These are phyloP conservation scores for Corchorus capsularis DNA, from an alignment of 345 rosid species.

Conservation along the genomic window DNA sequence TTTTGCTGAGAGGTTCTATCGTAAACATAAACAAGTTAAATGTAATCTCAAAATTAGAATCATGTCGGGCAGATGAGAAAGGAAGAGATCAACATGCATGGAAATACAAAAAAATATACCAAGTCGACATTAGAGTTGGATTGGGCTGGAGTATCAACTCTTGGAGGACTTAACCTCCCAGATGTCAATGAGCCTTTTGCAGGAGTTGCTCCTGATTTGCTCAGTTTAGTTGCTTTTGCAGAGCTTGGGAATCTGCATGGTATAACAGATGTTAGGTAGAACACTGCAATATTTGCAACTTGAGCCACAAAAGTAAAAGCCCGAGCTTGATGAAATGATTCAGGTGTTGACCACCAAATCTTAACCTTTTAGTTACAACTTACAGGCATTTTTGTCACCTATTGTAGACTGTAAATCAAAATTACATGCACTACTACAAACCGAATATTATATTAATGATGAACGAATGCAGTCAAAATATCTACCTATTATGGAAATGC, in stretches of 20 bases:
- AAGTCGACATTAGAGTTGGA: slow-evolving; percentile 45
- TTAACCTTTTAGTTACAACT: background rate
- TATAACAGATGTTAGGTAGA: slow-evolving; percentile 8
- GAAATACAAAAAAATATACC: slow-evolving; percentile 45
- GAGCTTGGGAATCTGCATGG: slow-evolving; percentile 73
- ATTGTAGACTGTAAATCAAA: too few species aligned
- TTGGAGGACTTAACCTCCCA: slow-evolving; percentile 54
- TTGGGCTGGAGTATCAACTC: slow-evolving; percentile 41
- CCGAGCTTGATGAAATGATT: background rate
- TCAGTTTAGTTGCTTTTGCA: slow-evolving; percentile 52
- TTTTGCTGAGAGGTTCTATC: slow-evolving; percentile 71
- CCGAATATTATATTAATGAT: background rate
- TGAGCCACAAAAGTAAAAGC: background rate
- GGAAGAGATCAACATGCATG: slow-evolving; percentile 14
- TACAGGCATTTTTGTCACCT: too few species aligned
- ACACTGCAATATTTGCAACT: background rate
- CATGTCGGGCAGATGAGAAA: slow-evolving; percentile 17
- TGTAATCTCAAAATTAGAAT: slow-evolving; percentile 12
- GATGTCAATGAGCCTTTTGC: slow-evolving; percentile 62
- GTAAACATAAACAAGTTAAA: background rate
- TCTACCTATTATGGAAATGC: background rate
- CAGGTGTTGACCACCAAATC: background rate
- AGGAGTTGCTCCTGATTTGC: slow-evolving; percentile 61
- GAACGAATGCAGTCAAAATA: background rate
- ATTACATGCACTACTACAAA: background rate